Evolutionary conservation across 768 basidiomycete genomes (phyloP), one percentile per base, ranked within the genome.

Genomic region (Suillus luteus): DNA sequence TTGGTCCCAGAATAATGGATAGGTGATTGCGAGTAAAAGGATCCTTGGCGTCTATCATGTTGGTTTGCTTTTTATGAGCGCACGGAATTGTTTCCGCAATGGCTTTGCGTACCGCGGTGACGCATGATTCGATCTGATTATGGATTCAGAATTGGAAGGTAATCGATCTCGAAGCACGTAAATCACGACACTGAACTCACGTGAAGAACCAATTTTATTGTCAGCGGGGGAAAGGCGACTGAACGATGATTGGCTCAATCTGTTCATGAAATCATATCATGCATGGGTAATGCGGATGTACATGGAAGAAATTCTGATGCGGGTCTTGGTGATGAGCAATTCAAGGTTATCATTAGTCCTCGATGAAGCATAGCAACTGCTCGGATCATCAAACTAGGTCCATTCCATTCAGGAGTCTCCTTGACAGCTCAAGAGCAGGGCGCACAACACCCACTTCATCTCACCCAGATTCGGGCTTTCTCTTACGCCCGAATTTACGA

Each of bases 401-500:
- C 35, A 54, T 54, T 54, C 9, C 52, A 54, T 54, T 37, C 31
- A 11, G 1, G 6, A 54, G 52, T 54, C 52, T 35, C 52, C 52
- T 33, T 54, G 52, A 35, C 55, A 60, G 19, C 55, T 41, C 27
- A 60, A 38, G 27, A 63, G 54, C 58, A 17, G 37, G 24, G 61
- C 61, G 61, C 38, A 24, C 41, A 38, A 58, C 55, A 65, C 58
- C 58, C 72, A 62, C 69, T 38, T 58, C 62, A 33, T 54, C n/a
- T 61, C 33, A 58, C 22, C 59, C 49, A 41, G 55, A 27, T 61
- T 38, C 43, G 64, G 66, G 35, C 60, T 65, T 76, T 64, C 74
- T 75, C 67, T 78, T 84, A 68, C 75, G 78, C 65, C 78, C 75
- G 60, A 84, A 72, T 66, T 78, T 83, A 60, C 77, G 75, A n/a